phyloP scores from a whole-genome alignment of 768 basidiomycete species.

The Phanerochaete sordida region DNA sequence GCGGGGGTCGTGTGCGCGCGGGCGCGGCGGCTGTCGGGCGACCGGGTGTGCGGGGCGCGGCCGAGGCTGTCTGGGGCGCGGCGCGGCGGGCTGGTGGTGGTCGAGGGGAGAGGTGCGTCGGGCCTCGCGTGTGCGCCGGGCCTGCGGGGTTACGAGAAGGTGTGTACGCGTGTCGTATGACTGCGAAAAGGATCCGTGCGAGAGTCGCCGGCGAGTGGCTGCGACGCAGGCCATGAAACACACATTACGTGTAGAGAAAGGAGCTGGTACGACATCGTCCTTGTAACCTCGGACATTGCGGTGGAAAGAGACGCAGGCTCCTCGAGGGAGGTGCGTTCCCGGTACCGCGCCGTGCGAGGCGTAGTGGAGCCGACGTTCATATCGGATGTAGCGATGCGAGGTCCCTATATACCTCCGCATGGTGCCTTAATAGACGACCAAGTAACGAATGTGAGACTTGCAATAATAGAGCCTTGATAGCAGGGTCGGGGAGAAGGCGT shows the following conservation, averaged over 20 bases:
- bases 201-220: not conserved
- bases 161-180: constrained; percentile 5
- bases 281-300: too few relatives aligned
- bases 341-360: not conserved
- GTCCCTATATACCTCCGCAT: not conserved
- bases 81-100: not conserved
- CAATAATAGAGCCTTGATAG: not conserved
- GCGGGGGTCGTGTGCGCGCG: too few relatives aligned
- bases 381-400: not conserved
- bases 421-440: not conserved
- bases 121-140: not conserved
- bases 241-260: not conserved
- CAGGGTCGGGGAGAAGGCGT: not conserved
- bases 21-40: too few relatives aligned
- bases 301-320: not conserved
- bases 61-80: too few relatives aligned
- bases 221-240: not conserved
- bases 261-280: too few relatives aligned
- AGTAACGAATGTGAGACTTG: not conserved
- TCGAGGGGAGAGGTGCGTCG: not conserved
- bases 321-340: not conserved
- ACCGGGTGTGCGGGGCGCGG: too few relatives aligned
- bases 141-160: constrained; percentile 2
- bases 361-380: not conserved
- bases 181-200: constrained; percentile 3